A percentile compares a stretch with the other conserved stretches of the same genome.
phyloP scores from a whole-genome alignment of 2,329 filamentous ascomycete genomes.

The Fusarium solani-melongenae region DNA sequence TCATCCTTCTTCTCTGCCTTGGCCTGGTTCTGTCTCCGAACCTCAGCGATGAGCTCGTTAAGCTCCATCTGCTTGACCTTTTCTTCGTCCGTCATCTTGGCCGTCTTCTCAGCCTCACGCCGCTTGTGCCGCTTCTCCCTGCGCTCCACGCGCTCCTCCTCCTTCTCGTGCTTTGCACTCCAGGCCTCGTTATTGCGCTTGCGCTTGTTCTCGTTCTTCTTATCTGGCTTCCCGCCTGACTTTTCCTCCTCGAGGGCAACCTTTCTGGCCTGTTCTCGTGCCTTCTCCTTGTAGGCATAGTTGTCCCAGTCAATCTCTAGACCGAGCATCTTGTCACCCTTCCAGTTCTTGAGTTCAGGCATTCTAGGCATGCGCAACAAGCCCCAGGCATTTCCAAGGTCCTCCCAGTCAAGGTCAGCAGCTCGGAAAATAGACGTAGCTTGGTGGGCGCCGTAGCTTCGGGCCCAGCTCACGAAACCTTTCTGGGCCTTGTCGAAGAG shows the following conservation, averaged over 20 bases:
- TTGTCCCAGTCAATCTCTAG: conserved; percentile 74
- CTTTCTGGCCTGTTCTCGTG: conserved; percentile 73
- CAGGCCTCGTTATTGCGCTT: conserved; percentile 75
- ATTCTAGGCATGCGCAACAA: conserved; percentile 89
- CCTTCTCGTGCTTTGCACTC: conserved; percentile 76
- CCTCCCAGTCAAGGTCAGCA: conserved; percentile 84
- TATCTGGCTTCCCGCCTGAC: conserved; percentile 51
- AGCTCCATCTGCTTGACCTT: conserved; percentile 71
- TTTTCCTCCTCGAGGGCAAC: conserved; percentile 64
- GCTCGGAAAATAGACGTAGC: conserved; percentile 91
- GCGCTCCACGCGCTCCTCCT: conserved; percentile 69
- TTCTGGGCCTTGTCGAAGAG: conserved; percentile 89
- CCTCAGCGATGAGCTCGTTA: conserved; percentile 70
- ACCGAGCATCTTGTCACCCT: conserved; percentile 73
- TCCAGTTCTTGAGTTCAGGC: conserved; percentile 85
- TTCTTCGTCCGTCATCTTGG: conserved; percentile 77
- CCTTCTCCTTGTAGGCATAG: conserved; percentile 78
- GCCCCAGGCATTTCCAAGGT: conserved; percentile 85
- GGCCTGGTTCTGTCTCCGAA: conserved; percentile 67
- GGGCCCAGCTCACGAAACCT: conserved; percentile 93
- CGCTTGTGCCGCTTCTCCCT: conserved; percentile 73
- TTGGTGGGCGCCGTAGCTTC: conserved; percentile 90
- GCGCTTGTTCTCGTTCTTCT: conserved; percentile 58
- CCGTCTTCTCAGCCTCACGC: conserved; percentile 70
- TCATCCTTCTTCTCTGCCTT: conserved; percentile 56